These are phyloP conservation scores for Fimicolochytrium jonesii DNA, from an alignment of 192 early-diverging fungal genomes.

Conservation along the genomic window DNA sequence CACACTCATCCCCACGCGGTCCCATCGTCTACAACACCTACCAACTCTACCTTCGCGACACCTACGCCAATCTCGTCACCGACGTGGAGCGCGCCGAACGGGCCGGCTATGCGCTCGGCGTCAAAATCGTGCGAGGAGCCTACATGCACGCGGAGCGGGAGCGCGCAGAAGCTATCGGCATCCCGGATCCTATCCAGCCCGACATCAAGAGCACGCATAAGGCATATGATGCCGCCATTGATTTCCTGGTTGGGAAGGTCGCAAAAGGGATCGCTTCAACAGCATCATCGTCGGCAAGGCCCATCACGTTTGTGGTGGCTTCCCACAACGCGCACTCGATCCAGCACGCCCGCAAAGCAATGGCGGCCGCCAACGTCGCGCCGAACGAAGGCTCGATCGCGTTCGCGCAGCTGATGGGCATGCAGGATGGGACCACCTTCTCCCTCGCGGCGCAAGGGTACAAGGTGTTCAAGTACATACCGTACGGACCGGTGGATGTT, in stretches of 20 bases:
- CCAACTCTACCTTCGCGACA: conserved; percentile 88
- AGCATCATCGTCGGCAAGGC: conserved; percentile 28
- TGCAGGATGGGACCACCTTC: conserved; percentile 88
- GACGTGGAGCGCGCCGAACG: conserved; percentile 67
- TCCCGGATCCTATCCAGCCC: conserved; percentile 77
- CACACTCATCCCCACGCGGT: conserved; percentile 39
- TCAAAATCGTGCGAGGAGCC: conserved; percentile 84
- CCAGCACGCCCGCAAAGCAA: conserved; percentile 50
- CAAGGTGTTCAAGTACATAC: conserved; percentile 87
- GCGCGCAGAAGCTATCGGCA: conserved; percentile 64
- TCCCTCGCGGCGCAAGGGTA: conserved; percentile 71
- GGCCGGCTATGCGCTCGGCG: conserved; percentile 71
- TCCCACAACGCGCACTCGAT: conserved; percentile 86
- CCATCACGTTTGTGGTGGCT: conserved; percentile 78
- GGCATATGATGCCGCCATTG: conserved; percentile 75
- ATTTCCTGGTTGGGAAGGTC: conserved; percentile 63
- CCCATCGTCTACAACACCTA: conserved; percentile 91
- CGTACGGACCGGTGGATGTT: conserved; percentile 85
- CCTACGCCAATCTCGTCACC: conserved; percentile 52
- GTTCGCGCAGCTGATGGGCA: conserved; percentile 93
- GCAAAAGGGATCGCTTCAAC: conserved; percentile 10
- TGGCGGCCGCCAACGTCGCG: conserved; percentile 58
- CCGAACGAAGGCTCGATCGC: conserved; percentile 59
- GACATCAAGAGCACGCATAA: conserved; percentile 75
- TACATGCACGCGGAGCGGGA: conserved; percentile 75